Evolutionary conservation across 2,329 filamentous ascomycete species (phyloP), one percentile per base, ranked within the genome.

Genomic region (Aspergillus viridinutans): DNA sequence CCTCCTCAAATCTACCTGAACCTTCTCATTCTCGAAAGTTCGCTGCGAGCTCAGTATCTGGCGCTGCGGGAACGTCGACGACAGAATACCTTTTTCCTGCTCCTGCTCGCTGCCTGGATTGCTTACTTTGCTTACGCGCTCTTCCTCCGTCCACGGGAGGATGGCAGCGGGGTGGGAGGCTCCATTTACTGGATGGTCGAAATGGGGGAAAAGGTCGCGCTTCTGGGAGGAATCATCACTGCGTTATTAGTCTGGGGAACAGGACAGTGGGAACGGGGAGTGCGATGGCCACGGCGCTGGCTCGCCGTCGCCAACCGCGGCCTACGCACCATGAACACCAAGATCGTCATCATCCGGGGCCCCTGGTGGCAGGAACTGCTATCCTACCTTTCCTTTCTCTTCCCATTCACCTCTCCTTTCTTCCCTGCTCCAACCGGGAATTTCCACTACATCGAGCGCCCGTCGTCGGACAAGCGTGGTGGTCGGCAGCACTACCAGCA

Each of bases 1-100:
- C 92, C 92, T 49, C 90, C 91, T 54, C 94, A 96, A 80, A 97
- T 99, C 70, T 99, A 99, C 78, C 86, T 99, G 68, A 99, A 99
- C 76, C 88, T 99, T 25, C 84, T 99, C 58, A 95, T 99, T 67
- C 90, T 99, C 74, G 94, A 99, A 74, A 92, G 91, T 50, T 96
- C 92, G 4, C 81, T 99, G 38, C 90, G 94, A 63, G 88, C 91
- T 25, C 94, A 99, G 69, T 97, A 95, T 75, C 86, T 99, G 56
- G 90, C 92, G 61, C 83, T 97, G 48, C 90, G 93, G 58, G 90
- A 92, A 49, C 88, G 94, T 45, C 85, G 92, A 50, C 88, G 94
- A 17, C 90, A 97, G 67, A 93, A 99, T 74, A 92, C 91, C 2
- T 95, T 97, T 76, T 96, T 97, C 69, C 80, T 97, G 23, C 82